These are phyloP conservation scores for Neonectria magnoliae DNA, from an alignment of 2,329 filamentous ascomycete genomes.

Conservation along the genomic window DNA sequence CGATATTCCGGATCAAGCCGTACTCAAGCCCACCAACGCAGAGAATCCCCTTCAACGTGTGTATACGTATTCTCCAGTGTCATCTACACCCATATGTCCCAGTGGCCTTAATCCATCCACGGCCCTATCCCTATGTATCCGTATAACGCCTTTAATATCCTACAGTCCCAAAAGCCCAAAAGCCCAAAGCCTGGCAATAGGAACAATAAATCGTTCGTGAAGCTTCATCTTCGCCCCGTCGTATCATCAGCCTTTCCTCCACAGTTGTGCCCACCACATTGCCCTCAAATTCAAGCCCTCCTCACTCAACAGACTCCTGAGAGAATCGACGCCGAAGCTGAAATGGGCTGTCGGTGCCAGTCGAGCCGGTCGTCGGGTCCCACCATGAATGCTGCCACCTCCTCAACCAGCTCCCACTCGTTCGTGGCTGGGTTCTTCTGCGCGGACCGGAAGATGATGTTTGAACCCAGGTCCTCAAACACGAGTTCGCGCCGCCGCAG, in stretches of 20 bases:
- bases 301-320: conserved; percentile 34
- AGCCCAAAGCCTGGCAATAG: conserved; percentile 1
- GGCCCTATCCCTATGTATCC: not conserved
- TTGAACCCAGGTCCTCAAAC: conserved; percentile 51
- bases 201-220: not conserved
- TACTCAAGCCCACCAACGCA: too few species aligned
- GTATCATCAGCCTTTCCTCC: not conserved
- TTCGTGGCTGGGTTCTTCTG: conserved; percentile 45
- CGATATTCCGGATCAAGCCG: not conserved
- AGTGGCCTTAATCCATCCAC: not conserved
- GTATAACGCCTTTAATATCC: conserved; percentile 1
- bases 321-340: conserved; percentile 43
- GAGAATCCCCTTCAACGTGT: too few species aligned
- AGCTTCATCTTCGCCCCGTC: not conserved
- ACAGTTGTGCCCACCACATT: not conserved
- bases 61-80: too few species aligned
- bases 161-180: conserved; percentile 1
- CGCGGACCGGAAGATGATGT: conserved; percentile 50
- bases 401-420: conserved; percentile 52
- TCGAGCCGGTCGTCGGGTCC: conserved; percentile 44
- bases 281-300: too few species aligned
- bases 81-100: not conserved
- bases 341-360: conserved; percentile 51
- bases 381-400: conserved; percentile 47
- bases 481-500: conserved; percentile 50